A percentile compares a stretch with the other conserved stretches of the same genome.
These are phyloP conservation scores for Lentinula sp. DNA, from an alignment of 768 basidiomycete genomes.

Conservation along the genomic window DNA sequence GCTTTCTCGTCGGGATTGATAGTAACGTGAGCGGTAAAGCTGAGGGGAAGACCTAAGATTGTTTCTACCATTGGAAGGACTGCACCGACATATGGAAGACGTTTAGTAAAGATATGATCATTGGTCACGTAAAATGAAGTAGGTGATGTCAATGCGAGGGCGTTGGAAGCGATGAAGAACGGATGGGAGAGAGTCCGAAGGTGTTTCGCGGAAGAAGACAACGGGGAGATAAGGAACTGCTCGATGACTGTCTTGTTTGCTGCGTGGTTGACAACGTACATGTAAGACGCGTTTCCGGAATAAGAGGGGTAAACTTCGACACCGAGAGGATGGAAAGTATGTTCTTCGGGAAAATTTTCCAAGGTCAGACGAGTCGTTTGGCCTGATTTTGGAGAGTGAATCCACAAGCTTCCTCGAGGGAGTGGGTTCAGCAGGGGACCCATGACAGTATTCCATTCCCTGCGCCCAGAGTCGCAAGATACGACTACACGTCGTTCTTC, in stretches of 20 bases:
- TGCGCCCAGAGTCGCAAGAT: constrained; percentile 30
- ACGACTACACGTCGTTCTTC: constrained; percentile 14
- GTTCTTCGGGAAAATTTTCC: constrained; percentile 43
- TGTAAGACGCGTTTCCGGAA: constrained; percentile 40
- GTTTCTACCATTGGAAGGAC: constrained; percentile 51
- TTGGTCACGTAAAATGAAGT: constrained; percentile 69
- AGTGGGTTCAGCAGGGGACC: constrained; percentile 58
- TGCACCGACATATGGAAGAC: constrained; percentile 46
- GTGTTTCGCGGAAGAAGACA: constrained; percentile 36
- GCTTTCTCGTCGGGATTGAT: constrained; percentile 23
- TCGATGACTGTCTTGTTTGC: constrained; percentile 57
- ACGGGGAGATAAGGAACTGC: constrained; percentile 52
- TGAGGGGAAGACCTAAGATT: constrained; percentile 47
- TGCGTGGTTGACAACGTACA: constrained; percentile 70
- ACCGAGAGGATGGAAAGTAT: constrained; percentile 72
- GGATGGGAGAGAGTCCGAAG: constrained; percentile 55
- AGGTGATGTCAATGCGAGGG: constrained; percentile 58
- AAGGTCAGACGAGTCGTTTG: constrained; percentile 36
- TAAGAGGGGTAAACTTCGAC: constrained; percentile 50
- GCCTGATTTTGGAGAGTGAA: constrained; percentile 30
- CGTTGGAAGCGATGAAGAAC: constrained; percentile 60
- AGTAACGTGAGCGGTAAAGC: constrained; percentile 53
- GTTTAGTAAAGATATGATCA: constrained; percentile 64
- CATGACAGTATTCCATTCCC: constrained; percentile 73
- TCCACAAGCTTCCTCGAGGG: constrained; percentile 57